Conservation (phyloP, 768 basidiomycete species). For the Naganishia friedmannii region DNA sequence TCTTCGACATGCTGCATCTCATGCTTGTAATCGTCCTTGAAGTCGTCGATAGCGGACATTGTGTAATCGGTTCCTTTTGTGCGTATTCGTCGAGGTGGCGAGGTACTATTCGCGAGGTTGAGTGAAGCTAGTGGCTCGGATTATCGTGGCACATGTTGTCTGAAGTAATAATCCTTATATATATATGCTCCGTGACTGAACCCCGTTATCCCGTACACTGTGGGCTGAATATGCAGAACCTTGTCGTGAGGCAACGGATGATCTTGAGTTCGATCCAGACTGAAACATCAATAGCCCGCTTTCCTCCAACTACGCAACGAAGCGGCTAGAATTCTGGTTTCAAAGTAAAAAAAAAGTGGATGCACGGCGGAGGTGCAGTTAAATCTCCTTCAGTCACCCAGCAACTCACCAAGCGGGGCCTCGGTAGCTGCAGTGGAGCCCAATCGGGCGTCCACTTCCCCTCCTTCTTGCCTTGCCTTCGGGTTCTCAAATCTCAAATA, state of each 20-base stretch:
- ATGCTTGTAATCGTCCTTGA: conserved; percentile 20
- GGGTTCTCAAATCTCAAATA: too few relatives aligned
- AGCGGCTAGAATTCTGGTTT: background rate
- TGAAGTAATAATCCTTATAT: background rate
- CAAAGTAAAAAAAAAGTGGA: too few relatives aligned
- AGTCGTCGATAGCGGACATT: conserved; percentile 11
- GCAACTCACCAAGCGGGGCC: too few relatives aligned
- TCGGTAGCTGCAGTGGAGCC: too few relatives aligned
- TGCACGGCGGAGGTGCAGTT: too few relatives aligned
- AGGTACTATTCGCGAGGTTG: background rate
- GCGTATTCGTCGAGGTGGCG: background rate
- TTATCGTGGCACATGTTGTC: background rate
- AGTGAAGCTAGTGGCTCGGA: background rate
- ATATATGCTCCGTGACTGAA: background rate
- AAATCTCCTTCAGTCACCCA: too few relatives aligned
- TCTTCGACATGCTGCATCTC: conserved; percentile 23
- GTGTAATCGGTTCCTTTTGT: background rate
- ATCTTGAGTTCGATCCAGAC: background rate
- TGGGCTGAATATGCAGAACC: too few relatives aligned
- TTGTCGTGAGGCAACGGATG: background rate
- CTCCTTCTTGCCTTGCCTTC: too few relatives aligned
- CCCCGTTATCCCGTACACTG: background rate
- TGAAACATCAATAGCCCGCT: background rate
- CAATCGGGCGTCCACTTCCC: too few relatives aligned
- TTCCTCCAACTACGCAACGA: background rate